Base-by-base conservation (phyloP, 345 rosid genomes). In the Citrus unshiu region DNA sequence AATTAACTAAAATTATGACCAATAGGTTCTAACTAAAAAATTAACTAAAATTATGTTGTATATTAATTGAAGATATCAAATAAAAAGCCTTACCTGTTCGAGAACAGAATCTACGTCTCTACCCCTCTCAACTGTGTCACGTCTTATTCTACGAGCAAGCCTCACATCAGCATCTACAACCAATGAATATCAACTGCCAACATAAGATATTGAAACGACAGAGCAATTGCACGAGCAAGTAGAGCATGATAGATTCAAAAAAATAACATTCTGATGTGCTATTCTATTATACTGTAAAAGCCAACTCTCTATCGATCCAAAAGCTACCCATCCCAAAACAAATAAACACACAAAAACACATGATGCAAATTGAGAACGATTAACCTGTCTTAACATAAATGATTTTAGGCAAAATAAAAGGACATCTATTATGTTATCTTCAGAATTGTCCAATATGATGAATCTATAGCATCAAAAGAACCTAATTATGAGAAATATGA, bases 131-230 rank as follows among this genome's bases (percentile, higher is more conserved):
- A 94, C 96, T 0, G 95, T 97, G 82, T 97, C 99, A 83, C 99
- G 96, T 77, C 95, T 88, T 83, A 97, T 93, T 88, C 99, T 90
- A 40, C 99, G 98, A 87, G 99, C 99, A 86, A 97, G 98, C 88
- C 99, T 94, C 85, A 94, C 99, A 88, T 97, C 99, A 80, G 98
- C 98, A 92, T 97, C 99, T 97, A 88, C 46, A 87, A 86, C 56
- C 68, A 61, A 61, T 61, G 40, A 19, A 75, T 86, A 82, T 61
- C 71, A 61, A 85, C 73, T 34, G 79, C 76, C 67, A 81, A 22
- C 25, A 80, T 83, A 43, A 82, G 82, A 78, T 68, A 27, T 0
- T 68, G 35, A 78, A 74, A 37, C 46, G 60, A 46, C 56, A 80
- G 56, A 62, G 43, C 27, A 81, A 56, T 35, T 34, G 60, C 21